A percentile compares a stretch with the other conserved stretches of the same genome.
phyloP scores from a whole-genome alignment of 2,329 filamentous ascomycete species.

The Sporothrix schenckii region DNA sequence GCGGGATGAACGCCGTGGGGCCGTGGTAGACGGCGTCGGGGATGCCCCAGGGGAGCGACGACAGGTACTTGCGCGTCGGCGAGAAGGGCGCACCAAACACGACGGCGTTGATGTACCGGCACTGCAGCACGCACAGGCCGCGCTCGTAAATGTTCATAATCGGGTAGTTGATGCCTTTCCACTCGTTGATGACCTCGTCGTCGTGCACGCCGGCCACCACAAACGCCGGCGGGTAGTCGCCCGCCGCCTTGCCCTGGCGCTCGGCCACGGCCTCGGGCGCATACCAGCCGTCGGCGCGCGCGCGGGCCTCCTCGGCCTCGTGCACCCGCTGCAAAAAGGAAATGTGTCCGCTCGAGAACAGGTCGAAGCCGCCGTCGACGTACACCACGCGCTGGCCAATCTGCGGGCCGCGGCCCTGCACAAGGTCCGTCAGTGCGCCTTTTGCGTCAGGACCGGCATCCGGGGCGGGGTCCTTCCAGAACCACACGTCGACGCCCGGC shows the following conservation, averaged over 20 bases:
- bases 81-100: conserved; percentile 90
- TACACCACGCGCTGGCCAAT: conserved; percentile 87
- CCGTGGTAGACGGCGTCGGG: conserved; percentile 91
- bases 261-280: conserved; percentile 64
- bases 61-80: conserved; percentile 77
- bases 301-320: conserved; percentile 70
- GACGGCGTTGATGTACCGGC: conserved; percentile 85
- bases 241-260: conserved; percentile 60
- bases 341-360: conserved; percentile 96
- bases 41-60: conserved; percentile 70
- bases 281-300: conserved; percentile 72
- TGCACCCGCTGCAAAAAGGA: conserved; percentile 84
- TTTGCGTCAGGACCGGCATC: neutral
- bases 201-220: conserved; percentile 94
- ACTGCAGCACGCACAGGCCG: conserved; percentile 92
- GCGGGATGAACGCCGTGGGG: conserved; percentile 86
- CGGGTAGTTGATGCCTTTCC: conserved; percentile 97
- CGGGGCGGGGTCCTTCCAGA: conserved; percentile 59
- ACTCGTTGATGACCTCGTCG: conserved; percentile 90
- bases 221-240: conserved; percentile 81
- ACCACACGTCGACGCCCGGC: conserved; percentile 83
- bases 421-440: conserved; percentile 52
- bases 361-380: conserved; percentile 93
- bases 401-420: conserved; percentile 70
- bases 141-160: conserved; percentile 99